These are phyloP conservation scores for Phytophthora sp. DNA, from an alignment of 352 stramenopile genomes.

Conservation along the genomic window DNA sequence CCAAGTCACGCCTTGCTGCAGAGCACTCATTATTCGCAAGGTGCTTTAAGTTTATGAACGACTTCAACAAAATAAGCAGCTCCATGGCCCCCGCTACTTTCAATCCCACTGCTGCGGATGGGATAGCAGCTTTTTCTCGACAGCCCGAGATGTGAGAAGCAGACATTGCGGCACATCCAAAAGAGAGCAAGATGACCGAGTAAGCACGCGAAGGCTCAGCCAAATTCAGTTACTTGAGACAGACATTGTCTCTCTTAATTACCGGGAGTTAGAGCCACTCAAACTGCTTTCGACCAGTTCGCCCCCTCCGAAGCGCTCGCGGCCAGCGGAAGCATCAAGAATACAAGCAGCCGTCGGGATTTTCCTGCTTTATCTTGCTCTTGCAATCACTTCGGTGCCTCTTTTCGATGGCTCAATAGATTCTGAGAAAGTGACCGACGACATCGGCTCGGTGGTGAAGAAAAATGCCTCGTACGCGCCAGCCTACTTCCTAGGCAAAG, in stretches of 20 bases:
- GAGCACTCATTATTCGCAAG: too few species aligned
- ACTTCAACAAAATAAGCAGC: too few species aligned
- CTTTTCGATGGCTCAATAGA: constrained; percentile 44
- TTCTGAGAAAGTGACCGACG: constrained; percentile 32
- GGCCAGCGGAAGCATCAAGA: constrained; percentile 22
- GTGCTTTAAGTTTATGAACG: too few species aligned
- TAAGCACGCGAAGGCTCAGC: constrained; percentile 16
- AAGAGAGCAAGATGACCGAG: background rate
- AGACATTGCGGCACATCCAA: too few species aligned
- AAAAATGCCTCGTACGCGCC: constrained; percentile 45
- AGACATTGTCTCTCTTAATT: constrained; percentile 34
- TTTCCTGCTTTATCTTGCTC: constrained; percentile 35
- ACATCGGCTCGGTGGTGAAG: constrained; percentile 35
- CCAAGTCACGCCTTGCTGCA: too few species aligned
- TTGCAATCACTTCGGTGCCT: constrained; percentile 35
- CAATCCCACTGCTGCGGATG: too few species aligned
- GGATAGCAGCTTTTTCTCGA: background rate
- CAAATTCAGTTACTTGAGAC: constrained; percentile 22
- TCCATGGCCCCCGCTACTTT: too few species aligned
- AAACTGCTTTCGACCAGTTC: constrained; percentile 6
- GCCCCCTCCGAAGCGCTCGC: background rate
- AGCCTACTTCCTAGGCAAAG: constrained; percentile 33
- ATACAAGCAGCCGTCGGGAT: constrained; percentile 26
- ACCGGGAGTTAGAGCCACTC: constrained; percentile 19
- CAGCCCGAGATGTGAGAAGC: too few species aligned